These are phyloP conservation scores for Purpureocillium lavendulum DNA, from an alignment of 2,329 filamentous ascomycete species.

Conservation along the genomic window DNA sequence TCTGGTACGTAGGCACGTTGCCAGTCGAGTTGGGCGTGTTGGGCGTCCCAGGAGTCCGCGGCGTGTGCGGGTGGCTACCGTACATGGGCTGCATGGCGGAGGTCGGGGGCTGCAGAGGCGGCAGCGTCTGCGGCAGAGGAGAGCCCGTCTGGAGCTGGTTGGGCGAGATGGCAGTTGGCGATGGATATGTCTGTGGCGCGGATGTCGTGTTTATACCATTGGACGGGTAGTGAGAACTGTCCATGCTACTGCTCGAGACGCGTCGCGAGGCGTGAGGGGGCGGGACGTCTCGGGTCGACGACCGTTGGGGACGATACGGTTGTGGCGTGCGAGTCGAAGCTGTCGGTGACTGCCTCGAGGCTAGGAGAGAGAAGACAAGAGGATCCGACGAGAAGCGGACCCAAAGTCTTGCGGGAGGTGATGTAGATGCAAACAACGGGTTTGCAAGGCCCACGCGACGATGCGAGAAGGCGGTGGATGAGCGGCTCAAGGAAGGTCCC, in stretches of 20 bases:
- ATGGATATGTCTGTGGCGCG: constrained; percentile 40
- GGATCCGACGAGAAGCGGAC: constrained; percentile 1
- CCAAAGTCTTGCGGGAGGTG: constrained; percentile 2
- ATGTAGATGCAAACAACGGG: constrained; percentile 6
- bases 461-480: constrained; percentile 24
- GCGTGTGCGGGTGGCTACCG: constrained; percentile 52
- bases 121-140: constrained; percentile 44
- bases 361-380: not conserved
- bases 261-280: constrained; percentile 15
- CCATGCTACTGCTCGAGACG: constrained; percentile 39
- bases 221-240: constrained; percentile 45
- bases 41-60: constrained; percentile 54
- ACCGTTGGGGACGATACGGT: not conserved
- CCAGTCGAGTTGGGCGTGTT: constrained; percentile 49
- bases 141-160: constrained; percentile 41
- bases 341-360: not conserved
- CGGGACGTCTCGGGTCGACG: constrained; percentile 2
- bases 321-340: not conserved
- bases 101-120: constrained; percentile 42
- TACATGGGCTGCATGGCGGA: constrained; percentile 38
- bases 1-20: constrained; percentile 46
- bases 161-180: constrained; percentile 41
- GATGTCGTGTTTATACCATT: constrained; percentile 48
- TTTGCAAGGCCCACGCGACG: constrained; percentile 14
- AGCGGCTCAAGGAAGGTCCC: constrained; percentile 27